Evolutionary conservation across 2,329 filamentous ascomycete species (phyloP).

Genomic region (Chaetomium olivaceum): DNA sequence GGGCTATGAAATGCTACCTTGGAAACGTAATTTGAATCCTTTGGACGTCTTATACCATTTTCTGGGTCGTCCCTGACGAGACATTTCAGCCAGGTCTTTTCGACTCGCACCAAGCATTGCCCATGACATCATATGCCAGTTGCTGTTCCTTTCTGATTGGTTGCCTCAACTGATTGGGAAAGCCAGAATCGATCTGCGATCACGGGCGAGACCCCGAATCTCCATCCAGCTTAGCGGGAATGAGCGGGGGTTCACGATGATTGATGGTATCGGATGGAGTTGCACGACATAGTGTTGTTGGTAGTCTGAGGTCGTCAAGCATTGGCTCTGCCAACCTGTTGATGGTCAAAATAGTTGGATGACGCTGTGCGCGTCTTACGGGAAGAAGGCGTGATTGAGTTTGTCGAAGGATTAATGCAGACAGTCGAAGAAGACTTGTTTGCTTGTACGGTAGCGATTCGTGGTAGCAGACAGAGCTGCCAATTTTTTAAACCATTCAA

Average conservation of each 20-base stretch:
- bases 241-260: not conserved
- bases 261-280: not conserved
- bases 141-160: slow-evolving; percentile 5
- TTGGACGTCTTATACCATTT: not conserved
- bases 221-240: not conserved
- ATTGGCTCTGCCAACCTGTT: not conserved
- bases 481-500: not conserved
- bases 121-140: slow-evolving; percentile 12
- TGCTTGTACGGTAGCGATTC: not conserved
- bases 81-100: not conserved
- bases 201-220: not conserved
- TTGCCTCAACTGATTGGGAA: not conserved
- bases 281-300: not conserved
- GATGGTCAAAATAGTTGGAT: not conserved
- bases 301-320: not conserved
- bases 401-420: not conserved
- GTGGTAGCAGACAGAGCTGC: not conserved
- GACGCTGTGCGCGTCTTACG: not conserved
- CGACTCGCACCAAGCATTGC: not conserved
- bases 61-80: not conserved
- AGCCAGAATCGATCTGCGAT: not conserved
- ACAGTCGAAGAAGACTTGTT: not conserved
- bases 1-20: not conserved
- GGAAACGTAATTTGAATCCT: not conserved
- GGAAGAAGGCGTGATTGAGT: not conserved